Base-by-base conservation (phyloP, 2,329 filamentous ascomycete genomes). In the Cladosporium austrohemisphaericum region DNA sequence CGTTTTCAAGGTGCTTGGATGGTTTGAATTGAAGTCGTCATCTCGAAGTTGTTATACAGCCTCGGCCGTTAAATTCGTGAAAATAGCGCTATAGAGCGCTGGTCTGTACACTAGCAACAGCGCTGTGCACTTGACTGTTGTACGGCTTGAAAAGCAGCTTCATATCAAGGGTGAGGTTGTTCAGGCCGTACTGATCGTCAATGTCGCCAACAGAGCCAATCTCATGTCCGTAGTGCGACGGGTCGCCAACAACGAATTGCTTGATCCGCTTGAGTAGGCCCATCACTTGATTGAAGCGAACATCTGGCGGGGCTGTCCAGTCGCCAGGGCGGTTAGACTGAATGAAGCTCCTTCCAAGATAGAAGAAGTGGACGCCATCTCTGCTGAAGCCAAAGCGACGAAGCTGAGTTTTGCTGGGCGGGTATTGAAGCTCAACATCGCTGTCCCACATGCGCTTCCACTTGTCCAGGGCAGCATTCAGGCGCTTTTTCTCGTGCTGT, bases 301-400 rank as follows among this genome's bases (percentile, higher is more conserved):
- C 68, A 58, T 86, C 81, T 5, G 79, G 71, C 11, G 76, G 68
- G 55, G 78, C 67, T 41, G 77, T 74, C 59, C 80, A 73, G 60
- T 83, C 78, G 16, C 56, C 55, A 7, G 62, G 54, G 14, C 61
- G 59, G 33, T 62, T 60, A 52, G 79, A 78, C 61, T 81, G 79
- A 47, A 88, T 68, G 60, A 87, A 74, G 58, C 80, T 77, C 53
- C 78, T 84, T 13, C 82, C 84, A 33, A 88, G 73, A 76, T 81
- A 88, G 69, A 84, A 88, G 64, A 84, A 88, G 59, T 86, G 84
- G 11, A 87, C 78, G 1, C 78, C 84, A 58, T 88, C 85, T 41
- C 84, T 72, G 47, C 81, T 87, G 65, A 88, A 88, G 0, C 85
- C 85, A 55, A 83, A 77, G 13, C 84, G 79, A 40, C 76, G 74